Evolutionary conservation across 116 monocot species (phyloP).

Genomic region (Iris pallida): DNA sequence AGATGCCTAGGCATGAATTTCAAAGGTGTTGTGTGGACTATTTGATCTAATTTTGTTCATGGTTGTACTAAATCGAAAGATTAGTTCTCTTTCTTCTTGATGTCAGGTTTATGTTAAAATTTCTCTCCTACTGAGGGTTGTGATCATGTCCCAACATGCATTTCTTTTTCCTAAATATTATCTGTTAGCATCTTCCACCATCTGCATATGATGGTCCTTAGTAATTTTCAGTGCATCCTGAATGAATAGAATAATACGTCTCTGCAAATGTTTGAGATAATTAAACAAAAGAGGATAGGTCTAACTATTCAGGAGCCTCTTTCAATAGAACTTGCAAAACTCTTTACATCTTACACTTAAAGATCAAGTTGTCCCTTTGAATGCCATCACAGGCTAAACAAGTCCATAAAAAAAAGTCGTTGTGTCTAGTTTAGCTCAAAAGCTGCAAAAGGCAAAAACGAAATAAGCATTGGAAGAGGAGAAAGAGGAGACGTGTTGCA

Average conservation of each 20-base stretch:
- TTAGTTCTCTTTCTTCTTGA: too few relatives aligned
- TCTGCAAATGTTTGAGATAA: constrained; percentile 27
- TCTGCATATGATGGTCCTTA: constrained; percentile 1
- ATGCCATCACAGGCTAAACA: constrained; percentile 20
- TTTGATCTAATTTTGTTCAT: too few relatives aligned
- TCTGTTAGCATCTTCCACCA: neutral
- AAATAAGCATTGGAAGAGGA: constrained; percentile 83
- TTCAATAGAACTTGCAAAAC: constrained; percentile 63
- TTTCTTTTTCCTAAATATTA: too few relatives aligned
- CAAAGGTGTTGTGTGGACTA: too few relatives aligned
- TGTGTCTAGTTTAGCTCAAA: constrained; percentile 52
- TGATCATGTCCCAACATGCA: too few relatives aligned
- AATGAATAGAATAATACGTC: constrained; percentile 4
- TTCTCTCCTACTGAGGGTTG: too few relatives aligned
- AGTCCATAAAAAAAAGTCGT: constrained; percentile 61
- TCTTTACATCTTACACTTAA: constrained; percentile 36
- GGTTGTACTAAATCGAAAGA: too few relatives aligned
- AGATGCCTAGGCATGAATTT: too few relatives aligned
- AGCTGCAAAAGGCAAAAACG: constrained; percentile 68
- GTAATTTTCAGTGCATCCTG: neutral
- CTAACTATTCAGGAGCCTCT: constrained; percentile 54
- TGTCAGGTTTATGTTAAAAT: too few relatives aligned
- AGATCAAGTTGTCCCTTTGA: constrained; percentile 42
- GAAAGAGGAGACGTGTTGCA: constrained; percentile 56
- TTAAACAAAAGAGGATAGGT: constrained; percentile 38